Percentiles rank a stretch among this genome's conserved stretches.
Conservation (phyloP, 129 eudicot species). For the Chrysanthemum lavandulifolium region DNA sequence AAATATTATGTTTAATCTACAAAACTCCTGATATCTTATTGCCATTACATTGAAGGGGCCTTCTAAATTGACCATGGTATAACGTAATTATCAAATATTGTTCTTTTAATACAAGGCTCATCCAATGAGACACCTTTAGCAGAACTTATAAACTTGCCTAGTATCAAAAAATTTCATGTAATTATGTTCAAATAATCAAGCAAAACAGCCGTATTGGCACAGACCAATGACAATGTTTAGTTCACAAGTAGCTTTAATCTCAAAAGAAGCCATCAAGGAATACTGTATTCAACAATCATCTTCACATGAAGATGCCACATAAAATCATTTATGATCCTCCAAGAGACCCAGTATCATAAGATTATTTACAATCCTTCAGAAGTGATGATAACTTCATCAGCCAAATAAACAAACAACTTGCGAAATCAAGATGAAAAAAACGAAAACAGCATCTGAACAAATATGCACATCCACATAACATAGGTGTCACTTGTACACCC, state of each 20-base stretch:
- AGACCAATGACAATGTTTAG: not conserved
- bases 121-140: not conserved
- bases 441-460: not conserved
- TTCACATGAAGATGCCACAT: not conserved
- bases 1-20: not conserved
- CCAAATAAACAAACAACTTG: not conserved
- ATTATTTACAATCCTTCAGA: not conserved
- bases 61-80: not conserved
- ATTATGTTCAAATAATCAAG: not conserved
- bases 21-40: not conserved
- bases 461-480: not conserved
- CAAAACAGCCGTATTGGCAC: slow-evolving; percentile 13
- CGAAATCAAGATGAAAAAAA: slow-evolving; percentile 6
- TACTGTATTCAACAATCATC: not conserved
- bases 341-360: not conserved
- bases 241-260: not conserved
- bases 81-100: not conserved
- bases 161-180: not conserved
- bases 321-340: not conserved
- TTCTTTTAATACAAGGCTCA: slow-evolving; percentile 1
- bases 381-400: not conserved
- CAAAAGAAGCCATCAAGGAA: slow-evolving; percentile 7
- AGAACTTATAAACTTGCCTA: not conserved
- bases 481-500: not conserved
- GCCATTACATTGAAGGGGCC: not conserved